Conservation (phyloP, 2,329 filamentous ascomycete genomes). For the Saccharata proteae region DNA sequence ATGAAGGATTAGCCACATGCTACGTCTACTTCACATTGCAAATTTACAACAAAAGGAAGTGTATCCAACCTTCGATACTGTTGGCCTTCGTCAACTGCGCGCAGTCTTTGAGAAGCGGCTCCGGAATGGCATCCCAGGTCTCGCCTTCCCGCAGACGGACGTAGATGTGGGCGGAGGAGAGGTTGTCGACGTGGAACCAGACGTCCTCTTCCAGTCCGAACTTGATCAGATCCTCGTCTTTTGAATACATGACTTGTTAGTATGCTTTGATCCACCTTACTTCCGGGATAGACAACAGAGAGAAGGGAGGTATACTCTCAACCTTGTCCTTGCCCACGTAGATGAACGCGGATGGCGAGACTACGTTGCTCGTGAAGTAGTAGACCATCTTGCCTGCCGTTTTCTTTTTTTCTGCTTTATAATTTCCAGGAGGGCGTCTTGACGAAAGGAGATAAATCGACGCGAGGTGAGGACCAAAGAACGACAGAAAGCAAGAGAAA, state of each 20-base stretch:
- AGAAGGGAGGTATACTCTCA: constrained; percentile 57
- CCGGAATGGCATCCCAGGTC: constrained; percentile 70
- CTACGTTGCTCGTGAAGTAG: constrained; percentile 82
- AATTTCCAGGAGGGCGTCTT: too few species aligned
- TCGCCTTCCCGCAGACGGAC: constrained; percentile 69
- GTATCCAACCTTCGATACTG: constrained; percentile 69
- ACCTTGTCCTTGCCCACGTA: constrained; percentile 99
- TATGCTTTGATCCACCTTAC: too few species aligned
- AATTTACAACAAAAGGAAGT: too few species aligned
- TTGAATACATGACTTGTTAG: too few species aligned
- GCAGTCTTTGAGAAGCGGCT: constrained; percentile 67
- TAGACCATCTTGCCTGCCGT: constrained; percentile 58
- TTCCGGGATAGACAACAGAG: not conserved
- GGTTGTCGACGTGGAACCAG: constrained; percentile 98
- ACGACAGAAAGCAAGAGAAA: too few species aligned
- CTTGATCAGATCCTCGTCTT: constrained; percentile 96
- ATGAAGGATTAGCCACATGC: not conserved
- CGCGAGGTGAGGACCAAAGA: too few species aligned
- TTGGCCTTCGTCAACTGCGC: constrained; percentile 98
- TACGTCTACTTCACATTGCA: constrained; percentile 1
- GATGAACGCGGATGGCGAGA: constrained; percentile 71
- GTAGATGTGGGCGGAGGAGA: constrained; percentile 94
- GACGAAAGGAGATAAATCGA: too few species aligned
- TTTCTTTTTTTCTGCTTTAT: too few species aligned
- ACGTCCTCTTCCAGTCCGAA: constrained; percentile 92